Base-by-base conservation (phyloP, 192 early-diverging fungal genomes). In the Coemansia reversa region DNA sequence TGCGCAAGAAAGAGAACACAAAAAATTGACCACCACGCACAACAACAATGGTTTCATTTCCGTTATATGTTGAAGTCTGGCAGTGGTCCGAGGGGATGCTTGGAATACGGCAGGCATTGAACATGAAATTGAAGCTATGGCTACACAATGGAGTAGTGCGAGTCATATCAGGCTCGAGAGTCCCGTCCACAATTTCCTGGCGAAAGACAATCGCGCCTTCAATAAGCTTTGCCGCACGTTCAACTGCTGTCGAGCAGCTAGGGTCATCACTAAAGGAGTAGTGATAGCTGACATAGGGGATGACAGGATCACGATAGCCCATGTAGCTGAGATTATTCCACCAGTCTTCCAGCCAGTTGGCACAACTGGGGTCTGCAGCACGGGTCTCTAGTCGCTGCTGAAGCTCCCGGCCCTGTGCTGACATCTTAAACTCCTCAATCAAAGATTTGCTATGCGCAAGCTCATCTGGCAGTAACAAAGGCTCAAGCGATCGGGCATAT, bases 311-410 rank as follows among this genome's bases (percentile, higher is more conserved):
- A 51, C 95, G 88, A 75, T 96, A 97, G 29, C 86, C 91, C 76
- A 91, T 86, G 81, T 99, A 99, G 60, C 93, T 92, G 57, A 91
- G 83, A 51, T 93, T 92, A 70, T 94, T 91, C 97, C 97, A 99
- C 97, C 97, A 99, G 67, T 94, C 93, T 66, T 91, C 92, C 58
- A 96, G 83, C 90, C 94, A 98, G 81, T 90, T 93, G 18, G 89
- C 85, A 29, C 87, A 79, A 28, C 74, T 83, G 20, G 91, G 85
- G 50, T 87, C 83, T 5, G 84, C 81, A 3, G 89, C 89, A 47
- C 89, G 84, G 54, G 85, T 88, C 55, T 88, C 29, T 35, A 98
- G 83, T 45, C 95, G 88, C 67, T 86, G 73, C 77, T 97, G 95
- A 47, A 98, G 84, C 68, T 86, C 76, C 61, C 89, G 82, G 30